A percentile compares a stretch with the other conserved stretches of the same genome.
Conservation (phyloP, 2,329 filamentous ascomycete genomes). For the Botrytis aclada region DNA sequence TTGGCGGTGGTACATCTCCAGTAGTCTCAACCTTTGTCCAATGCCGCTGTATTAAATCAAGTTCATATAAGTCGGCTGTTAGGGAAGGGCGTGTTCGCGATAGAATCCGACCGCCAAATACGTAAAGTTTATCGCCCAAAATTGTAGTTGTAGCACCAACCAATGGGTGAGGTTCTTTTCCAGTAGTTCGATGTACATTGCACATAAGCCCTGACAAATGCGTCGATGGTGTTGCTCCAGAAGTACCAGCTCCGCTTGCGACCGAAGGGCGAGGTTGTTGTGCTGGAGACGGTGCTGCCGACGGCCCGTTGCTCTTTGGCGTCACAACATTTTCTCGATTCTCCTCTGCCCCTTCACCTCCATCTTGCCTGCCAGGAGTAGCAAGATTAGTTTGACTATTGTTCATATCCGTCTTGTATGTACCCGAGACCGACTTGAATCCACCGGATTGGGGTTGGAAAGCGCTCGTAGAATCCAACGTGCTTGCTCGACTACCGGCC, state of each 20-base stretch:
- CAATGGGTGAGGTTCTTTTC: constrained; percentile 82
- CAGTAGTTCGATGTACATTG: constrained; percentile 80
- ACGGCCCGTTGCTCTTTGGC: constrained; percentile 53
- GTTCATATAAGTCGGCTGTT: constrained; percentile 87
- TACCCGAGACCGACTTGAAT: constrained; percentile 24
- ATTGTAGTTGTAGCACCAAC: constrained; percentile 96
- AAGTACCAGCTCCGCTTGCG: constrained; percentile 41
- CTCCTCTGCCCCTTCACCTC: constrained; percentile 45
- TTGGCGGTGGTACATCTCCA: constrained; percentile 83
- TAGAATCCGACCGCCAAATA: constrained; percentile 87
- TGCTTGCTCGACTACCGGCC: constrained; percentile 35
- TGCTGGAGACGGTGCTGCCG: constrained; percentile 56
- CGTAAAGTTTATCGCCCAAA: constrained; percentile 91
- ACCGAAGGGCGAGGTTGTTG: constrained; percentile 42
- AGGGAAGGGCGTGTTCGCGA: constrained; percentile 79
- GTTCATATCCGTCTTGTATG: constrained; percentile 27
- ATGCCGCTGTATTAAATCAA: constrained; percentile 86
- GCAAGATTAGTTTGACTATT: constrained; percentile 48
- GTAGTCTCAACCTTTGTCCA: constrained; percentile 86
- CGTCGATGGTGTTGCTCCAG: constrained; percentile 44
- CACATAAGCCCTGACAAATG: constrained; percentile 67
- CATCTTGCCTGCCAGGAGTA: constrained; percentile 44
- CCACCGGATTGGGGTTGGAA: constrained; percentile 26
- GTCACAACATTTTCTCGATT: constrained; percentile 46
- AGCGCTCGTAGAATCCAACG: constrained; percentile 37